Evolutionary conservation across 1,284 basidiomycete genomes (phyloP).

Genomic region (Omphalotus olearius): DNA sequence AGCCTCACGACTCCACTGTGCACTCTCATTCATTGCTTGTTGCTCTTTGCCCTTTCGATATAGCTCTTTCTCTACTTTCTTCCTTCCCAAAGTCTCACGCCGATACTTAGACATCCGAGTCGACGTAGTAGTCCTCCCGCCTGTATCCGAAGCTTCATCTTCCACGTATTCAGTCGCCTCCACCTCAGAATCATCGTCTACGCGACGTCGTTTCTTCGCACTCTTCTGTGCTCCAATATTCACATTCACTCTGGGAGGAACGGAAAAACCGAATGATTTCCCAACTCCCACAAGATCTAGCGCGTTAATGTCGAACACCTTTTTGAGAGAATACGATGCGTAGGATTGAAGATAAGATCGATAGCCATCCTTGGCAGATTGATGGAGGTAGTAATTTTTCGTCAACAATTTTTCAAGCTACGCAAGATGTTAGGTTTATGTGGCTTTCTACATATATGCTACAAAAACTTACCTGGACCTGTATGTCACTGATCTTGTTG

Average conservation of each 20-base stretch:
- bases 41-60: slow-evolving; percentile 57
- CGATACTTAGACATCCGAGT: slow-evolving; percentile 41
- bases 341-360: slow-evolving; percentile 98
- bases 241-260: slow-evolving; percentile 88
- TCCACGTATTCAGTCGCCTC: slow-evolving; percentile 21
- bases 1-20: slow-evolving; percentile 75
- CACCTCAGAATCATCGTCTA: slow-evolving; percentile 38
- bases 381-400: slow-evolving; percentile 97
- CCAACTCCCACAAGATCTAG: slow-evolving; percentile 95
- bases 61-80: slow-evolving; percentile 66
- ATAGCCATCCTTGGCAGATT: slow-evolving; percentile 92
- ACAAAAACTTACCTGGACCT: slow-evolving; percentile 73
- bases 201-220: slow-evolving; percentile 37
- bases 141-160: no score
- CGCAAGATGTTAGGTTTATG: no score
- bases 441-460: background rate
- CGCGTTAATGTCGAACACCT: slow-evolving; percentile 95
- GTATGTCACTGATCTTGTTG: slow-evolving; percentile 94
- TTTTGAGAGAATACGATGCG: slow-evolving; percentile 96
- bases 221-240: slow-evolving; percentile 61
- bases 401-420: slow-evolving; percentile 92
- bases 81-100: no score
- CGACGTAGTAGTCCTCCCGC: slow-evolving; percentile 29
- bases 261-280: slow-evolving; percentile 92
- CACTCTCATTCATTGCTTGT: slow-evolving; percentile 38